Conservation (phyloP, 2,329 filamentous ascomycete species). For the Calonectria hawksworthii region DNA sequence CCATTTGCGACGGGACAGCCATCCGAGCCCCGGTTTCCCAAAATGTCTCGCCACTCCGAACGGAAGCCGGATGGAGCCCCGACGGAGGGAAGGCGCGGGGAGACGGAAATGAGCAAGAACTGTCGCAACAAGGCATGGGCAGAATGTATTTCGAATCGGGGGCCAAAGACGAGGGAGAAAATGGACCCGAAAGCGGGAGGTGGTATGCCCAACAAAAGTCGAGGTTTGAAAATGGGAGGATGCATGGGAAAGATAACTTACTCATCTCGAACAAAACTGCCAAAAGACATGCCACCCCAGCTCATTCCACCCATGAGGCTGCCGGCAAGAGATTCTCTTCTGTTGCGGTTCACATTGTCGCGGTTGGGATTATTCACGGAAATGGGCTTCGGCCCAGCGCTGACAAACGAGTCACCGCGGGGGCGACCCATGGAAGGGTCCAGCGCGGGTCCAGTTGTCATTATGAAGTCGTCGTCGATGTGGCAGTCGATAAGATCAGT, state of each 20-base stretch:
- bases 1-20: constrained; percentile 28
- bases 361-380: constrained; percentile 76
- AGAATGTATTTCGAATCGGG: not conserved
- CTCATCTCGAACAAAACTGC: constrained; percentile 98
- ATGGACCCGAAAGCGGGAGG: not conserved
- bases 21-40: constrained; percentile 33
- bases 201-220: constrained; percentile 15
- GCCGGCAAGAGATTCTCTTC: constrained; percentile 74
- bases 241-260: constrained; percentile 67
- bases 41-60: constrained; percentile 41
- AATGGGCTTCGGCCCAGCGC: constrained; percentile 75
- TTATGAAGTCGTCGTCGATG: constrained; percentile 57
- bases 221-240: constrained; percentile 14
- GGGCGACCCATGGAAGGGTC: constrained; percentile 69
- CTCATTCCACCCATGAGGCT: constrained; percentile 88
- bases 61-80: constrained; percentile 25
- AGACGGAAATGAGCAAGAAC: not conserved
- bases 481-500: constrained; percentile 43
- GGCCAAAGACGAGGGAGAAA: not conserved
- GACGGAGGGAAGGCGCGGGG: constrained; percentile 11
- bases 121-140: not conserved
- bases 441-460: constrained; percentile 72
- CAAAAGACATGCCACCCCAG: constrained; percentile 96
- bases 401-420: constrained; percentile 76
- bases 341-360: constrained; percentile 68